Conservation (phyloP, 2,329 filamentous ascomycete genomes). For the Fusarium sp. region DNA sequence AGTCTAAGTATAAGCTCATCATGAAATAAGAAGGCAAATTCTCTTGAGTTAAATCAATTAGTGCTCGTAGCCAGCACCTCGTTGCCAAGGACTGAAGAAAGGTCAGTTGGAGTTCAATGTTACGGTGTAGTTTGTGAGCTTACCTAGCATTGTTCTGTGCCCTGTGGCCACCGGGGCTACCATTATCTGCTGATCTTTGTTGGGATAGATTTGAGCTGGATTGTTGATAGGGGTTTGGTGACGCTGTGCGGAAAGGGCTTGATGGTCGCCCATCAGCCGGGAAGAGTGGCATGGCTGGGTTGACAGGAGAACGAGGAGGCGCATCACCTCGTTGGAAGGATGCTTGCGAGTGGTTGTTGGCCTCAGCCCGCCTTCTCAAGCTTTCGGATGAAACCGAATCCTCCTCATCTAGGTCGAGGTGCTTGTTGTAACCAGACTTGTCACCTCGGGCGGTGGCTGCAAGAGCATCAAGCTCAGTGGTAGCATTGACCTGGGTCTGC, state of each 20-base stretch:
- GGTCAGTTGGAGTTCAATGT: slow-evolving; percentile 34
- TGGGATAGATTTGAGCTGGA: slow-evolving; percentile 49
- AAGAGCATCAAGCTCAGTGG: slow-evolving; percentile 89
- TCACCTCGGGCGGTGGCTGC: slow-evolving; percentile 91
- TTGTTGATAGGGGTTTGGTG: slow-evolving; percentile 52
- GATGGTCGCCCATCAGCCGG: slow-evolving; percentile 52
- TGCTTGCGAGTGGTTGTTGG: slow-evolving; percentile 48
- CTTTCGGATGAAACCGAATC: slow-evolving; percentile 55
- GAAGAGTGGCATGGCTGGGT: slow-evolving; percentile 59
- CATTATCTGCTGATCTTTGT: slow-evolving; percentile 49
- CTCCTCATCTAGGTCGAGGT: slow-evolving; percentile 56
- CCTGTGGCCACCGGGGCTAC: slow-evolving; percentile 51
- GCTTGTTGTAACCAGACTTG: slow-evolving; percentile 67
- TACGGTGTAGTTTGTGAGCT: slow-evolving; percentile 1
- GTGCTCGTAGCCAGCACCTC: slow-evolving; percentile 59
- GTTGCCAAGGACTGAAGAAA: slow-evolving; percentile 57
- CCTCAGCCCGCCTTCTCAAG: slow-evolving; percentile 52
- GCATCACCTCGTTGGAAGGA: slow-evolving; percentile 49
- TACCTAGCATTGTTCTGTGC: slow-evolving; percentile 57
- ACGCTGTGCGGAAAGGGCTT: slow-evolving; percentile 52
- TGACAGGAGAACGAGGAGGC: slow-evolving; percentile 54
- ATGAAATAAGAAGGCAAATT: slow-evolving; percentile 29
- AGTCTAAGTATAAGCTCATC: slow-evolving; percentile 32
- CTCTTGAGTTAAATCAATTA: slow-evolving; percentile 36
- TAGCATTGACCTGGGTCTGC: slow-evolving; percentile 79